Evolutionary conservation across 1,284 basidiomycete species (phyloP), one percentile per base, ranked within the genome.

Genomic region (Erythrobasidium hasegawianum): DNA sequence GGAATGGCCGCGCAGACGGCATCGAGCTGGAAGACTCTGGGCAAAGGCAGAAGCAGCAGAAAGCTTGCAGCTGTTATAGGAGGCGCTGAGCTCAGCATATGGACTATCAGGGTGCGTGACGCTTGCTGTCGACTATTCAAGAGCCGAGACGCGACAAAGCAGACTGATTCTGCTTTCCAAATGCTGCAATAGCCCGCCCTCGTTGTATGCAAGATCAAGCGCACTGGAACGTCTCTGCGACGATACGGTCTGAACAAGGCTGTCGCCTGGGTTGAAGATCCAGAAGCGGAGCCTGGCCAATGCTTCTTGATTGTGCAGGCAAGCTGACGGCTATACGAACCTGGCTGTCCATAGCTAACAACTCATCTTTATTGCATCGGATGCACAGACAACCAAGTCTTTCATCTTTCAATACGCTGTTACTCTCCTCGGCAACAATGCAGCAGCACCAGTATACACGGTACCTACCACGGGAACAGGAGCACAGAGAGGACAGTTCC

Each of bases 221-320:
- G 68, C 2, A 62, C 64, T 9, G 56, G 38, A 2, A 59, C 55
- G 4, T 67, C 64, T 27, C 26, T 69, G 20, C 26, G 68, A 40
- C 59, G 59, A 22, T 59, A 69, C 59, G 68, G 68, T 14, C n/a
- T 50, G 40, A 69, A 69, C 58, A 53, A 67, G 53, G 33, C 56
- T 26, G 68, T 69, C 13, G 41, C 57, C 24, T 69, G 68, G 68
- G 26, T 57, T 27, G 59, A 68, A 11, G 59, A 57, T 26, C 59
- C 58, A 8, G 26, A 65, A 18, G 33, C 57, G 18, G 40, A n/a
- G 29, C 14, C 39, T 16, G 45, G 47, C 5, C 27, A 29, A 18
- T 55, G 50, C 47, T 33, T 24, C n/a, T 27, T 66, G n/a, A 52
- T 66, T 2, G 64, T 69, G 11, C 27, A 47, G 26, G 47, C 53